phyloP scores from a whole-genome alignment of 2,329 filamentous ascomycete species.

The Fusarium zealandicum region DNA sequence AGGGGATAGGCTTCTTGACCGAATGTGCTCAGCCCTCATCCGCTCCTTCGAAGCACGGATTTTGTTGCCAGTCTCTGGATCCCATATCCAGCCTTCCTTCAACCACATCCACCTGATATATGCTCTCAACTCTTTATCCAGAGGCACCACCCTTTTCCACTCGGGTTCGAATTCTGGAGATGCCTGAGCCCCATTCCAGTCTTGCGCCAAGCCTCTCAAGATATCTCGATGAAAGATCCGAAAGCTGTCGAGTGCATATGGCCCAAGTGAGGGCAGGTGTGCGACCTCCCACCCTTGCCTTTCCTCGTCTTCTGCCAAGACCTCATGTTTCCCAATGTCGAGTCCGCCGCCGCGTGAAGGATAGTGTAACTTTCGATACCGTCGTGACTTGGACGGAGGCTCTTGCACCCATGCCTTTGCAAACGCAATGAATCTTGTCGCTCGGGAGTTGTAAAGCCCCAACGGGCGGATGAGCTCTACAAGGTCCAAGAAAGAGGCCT shows the following conservation, averaged over 20 bases:
- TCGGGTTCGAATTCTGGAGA: conserved; percentile 7
- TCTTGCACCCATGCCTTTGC: conserved; percentile 16
- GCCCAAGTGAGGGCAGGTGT: conserved; percentile 21
- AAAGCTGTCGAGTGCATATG: conserved; percentile 29
- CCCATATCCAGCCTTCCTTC: conserved; percentile 24
- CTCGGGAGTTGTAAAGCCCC: conserved; percentile 25
- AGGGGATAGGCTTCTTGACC: conserved; percentile 1
- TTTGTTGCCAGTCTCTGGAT: conserved; percentile 17
- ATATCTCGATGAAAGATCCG: conserved; percentile 29
- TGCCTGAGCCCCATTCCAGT: background rate
- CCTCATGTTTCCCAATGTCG: conserved; percentile 14
- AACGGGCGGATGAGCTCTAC: conserved; percentile 20
- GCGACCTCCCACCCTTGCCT: conserved; percentile 29
- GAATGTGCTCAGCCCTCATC: background rate
- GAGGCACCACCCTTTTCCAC: conserved; percentile 25
- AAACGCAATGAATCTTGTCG: conserved; percentile 20
- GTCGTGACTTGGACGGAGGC: conserved; percentile 1
- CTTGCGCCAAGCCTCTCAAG: background rate
- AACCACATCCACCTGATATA: conserved; percentile 33
- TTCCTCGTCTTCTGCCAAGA: conserved; percentile 7
- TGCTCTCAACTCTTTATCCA: conserved; percentile 25
- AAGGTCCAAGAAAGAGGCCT: conserved; percentile 2
- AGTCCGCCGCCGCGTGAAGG: conserved; percentile 6
- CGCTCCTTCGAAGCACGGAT: background rate
- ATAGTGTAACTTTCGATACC: conserved; percentile 27